Base-by-base conservation (phyloP, 805 yeast species). In the Zygoascus flipseniorum region DNA sequence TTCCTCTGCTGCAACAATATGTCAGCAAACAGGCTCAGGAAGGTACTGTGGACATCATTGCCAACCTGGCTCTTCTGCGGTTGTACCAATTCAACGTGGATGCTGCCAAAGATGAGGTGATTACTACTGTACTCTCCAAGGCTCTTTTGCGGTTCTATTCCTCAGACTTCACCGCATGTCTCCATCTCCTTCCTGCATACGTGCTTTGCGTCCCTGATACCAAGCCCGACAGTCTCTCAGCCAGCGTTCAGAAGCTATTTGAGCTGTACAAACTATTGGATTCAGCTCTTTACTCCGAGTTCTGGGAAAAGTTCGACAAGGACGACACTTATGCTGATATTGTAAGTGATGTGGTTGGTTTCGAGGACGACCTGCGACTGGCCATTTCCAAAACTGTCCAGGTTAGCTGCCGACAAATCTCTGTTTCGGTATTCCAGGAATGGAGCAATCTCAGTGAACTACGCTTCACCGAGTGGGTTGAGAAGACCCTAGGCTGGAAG, bases 31-130 rank as follows among this genome's bases (percentile, higher is more conserved):
- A 76, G 58, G 72, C 75, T 58, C 53, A 59, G 14, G 63, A 64
- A 19, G 63, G 63, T 13, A 48, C 60, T 16, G 65, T 65, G 52
- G 77, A 73, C 58, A 62, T 74, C 46, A 68, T 64, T 56, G 75
- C 80, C 55, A 76, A 75, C 60, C 59, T 76, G 61, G 80, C 80
- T 0, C 65, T 76, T 20, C 64, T 76, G 56, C 76, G 76, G 54
- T 66, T 76, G 48, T 76, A 70, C 54, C 70, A 67, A 45, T 62
- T 69, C 57, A 66, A 68, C 55, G 59, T 63, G 19, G 71, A 72
- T 23, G 71, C 68, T 31, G 58, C 63, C 26, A 71, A 69, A 54
- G 73, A 76, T 56, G 70, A 70, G 16, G 58, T 66, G 28, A 70
- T 76, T 14, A 55, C 72, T 18, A 71, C 71, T 56, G 63, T 72